A percentile compares a stretch with the other conserved stretches of the same genome.
Conservation (phyloP, 306 rosid species). For the Cucurbita ficifolia region DNA sequence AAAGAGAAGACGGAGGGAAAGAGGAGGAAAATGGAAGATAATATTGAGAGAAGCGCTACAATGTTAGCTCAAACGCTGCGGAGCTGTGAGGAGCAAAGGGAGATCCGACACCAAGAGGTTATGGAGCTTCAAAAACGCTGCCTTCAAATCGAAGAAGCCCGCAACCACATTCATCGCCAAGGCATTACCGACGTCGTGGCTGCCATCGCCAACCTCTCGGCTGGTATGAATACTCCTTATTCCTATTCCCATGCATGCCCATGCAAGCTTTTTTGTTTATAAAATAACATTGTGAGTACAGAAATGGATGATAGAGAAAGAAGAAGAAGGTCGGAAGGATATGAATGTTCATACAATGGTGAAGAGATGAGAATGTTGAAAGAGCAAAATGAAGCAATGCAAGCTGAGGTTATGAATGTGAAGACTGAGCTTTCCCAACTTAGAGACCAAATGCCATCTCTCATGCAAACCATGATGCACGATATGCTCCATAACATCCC, state of each 20-base stretch:
- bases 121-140: slow-evolving; percentile 28
- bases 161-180: slow-evolving; percentile 33
- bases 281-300: not conserved
- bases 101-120: slow-evolving; percentile 34
- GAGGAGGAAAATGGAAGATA: slow-evolving; percentile 27
- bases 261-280: too few species aligned
- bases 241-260: not conserved
- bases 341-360: slow-evolving; percentile 1
- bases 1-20: slow-evolving; percentile 23
- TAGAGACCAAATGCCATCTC: not conserved
- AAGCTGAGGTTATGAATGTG: not conserved
- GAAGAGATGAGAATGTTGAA: not conserved
- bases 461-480: slow-evolving; percentile 3
- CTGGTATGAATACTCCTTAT: not conserved
- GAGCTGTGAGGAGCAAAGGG: slow-evolving; percentile 40
- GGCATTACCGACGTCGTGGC: slow-evolving; percentile 35
- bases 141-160: slow-evolving; percentile 34
- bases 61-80: slow-evolving; percentile 28
- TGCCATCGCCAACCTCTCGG: slow-evolving; percentile 40
- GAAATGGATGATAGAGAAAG: not conserved
- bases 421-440: slow-evolving; percentile 2
- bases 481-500: not conserved
- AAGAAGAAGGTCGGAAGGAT: not conserved
- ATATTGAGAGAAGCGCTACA: slow-evolving; percentile 30
- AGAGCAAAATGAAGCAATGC: slow-evolving; percentile 5